These are phyloP conservation scores for Geranium incanum DNA, from an alignment of 441 rosid species.

Conservation along the genomic window DNA sequence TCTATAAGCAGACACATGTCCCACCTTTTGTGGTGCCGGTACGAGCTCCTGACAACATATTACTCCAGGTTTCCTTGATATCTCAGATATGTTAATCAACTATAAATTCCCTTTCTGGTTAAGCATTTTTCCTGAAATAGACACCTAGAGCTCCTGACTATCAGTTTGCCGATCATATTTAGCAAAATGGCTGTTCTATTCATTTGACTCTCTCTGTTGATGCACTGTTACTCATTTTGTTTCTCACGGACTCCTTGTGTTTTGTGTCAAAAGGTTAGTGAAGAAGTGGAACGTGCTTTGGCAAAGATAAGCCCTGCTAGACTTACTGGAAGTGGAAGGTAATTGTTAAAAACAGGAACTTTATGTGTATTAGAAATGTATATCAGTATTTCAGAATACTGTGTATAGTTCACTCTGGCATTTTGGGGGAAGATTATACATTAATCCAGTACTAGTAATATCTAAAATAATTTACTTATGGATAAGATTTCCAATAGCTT, in stretches of 20 bases:
- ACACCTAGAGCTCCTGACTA: too few relatives aligned
- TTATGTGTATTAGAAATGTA: neutral
- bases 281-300: constrained; percentile 98
- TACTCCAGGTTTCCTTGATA: neutral
- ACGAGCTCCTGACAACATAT: too few relatives aligned
- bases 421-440: neutral
- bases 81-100: neutral
- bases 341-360: constrained; percentile 9
- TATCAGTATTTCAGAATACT: neutral
- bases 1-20: too few relatives aligned
- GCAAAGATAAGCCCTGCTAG: constrained; percentile 89
- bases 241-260: neutral
- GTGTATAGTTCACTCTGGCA: neutral
- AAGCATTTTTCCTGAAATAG: too few relatives aligned
- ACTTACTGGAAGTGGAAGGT: constrained; percentile 59
- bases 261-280: constrained; percentile 62
- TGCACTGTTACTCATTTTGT: neutral
- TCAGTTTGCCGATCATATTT: neutral
- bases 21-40: too few relatives aligned
- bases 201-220: neutral
- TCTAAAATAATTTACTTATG: too few relatives aligned
- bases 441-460: too few relatives aligned
- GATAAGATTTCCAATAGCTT: neutral
- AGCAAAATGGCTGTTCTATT: neutral
- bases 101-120: too few relatives aligned